Conservation (phyloP, 2,329 filamentous ascomycete species). For the Paraphoma sp. region DNA sequence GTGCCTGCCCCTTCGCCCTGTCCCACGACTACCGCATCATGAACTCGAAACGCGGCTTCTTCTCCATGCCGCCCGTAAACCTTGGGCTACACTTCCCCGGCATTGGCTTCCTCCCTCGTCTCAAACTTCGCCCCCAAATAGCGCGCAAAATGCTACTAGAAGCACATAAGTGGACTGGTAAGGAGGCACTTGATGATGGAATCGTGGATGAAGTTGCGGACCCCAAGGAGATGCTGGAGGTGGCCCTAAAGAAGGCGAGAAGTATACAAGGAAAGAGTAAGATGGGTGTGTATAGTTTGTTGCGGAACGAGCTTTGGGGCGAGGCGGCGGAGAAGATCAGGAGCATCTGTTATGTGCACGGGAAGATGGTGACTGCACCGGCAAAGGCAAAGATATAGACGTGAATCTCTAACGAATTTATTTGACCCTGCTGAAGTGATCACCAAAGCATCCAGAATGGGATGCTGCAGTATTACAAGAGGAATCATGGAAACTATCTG, state of each 20-base stretch:
- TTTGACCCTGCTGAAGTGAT: too few relatives aligned
- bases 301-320: slow-evolving; percentile 61
- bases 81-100: slow-evolving; percentile 63
- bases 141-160: slow-evolving; percentile 64
- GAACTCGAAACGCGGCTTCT: slow-evolving; percentile 41
- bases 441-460: too few relatives aligned
- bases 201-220: slow-evolving; percentile 61
- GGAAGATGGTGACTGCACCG: slow-evolving; percentile 50
- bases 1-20: slow-evolving; percentile 55
- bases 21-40: slow-evolving; percentile 57
- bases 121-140: slow-evolving; percentile 60
- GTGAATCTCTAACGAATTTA: too few relatives aligned
- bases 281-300: slow-evolving; percentile 59
- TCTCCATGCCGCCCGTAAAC: slow-evolving; percentile 58
- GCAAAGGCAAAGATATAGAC: slow-evolving; percentile 57
- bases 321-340: slow-evolving; percentile 60
- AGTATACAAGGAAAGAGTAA: slow-evolving; percentile 51
- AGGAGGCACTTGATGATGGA: slow-evolving; percentile 58
- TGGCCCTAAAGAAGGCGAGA: slow-evolving; percentile 55
- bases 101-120: slow-evolving; percentile 59
- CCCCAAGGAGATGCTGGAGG: slow-evolving; percentile 55
- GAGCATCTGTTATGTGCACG: slow-evolving; percentile 62
- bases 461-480: too few relatives aligned
- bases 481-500: too few relatives aligned
- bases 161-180: slow-evolving; percentile 62